Evolutionary conservation across 768 basidiomycete genomes (phyloP), one percentile per base, ranked within the genome.

Genomic region (Russula sp.): DNA sequence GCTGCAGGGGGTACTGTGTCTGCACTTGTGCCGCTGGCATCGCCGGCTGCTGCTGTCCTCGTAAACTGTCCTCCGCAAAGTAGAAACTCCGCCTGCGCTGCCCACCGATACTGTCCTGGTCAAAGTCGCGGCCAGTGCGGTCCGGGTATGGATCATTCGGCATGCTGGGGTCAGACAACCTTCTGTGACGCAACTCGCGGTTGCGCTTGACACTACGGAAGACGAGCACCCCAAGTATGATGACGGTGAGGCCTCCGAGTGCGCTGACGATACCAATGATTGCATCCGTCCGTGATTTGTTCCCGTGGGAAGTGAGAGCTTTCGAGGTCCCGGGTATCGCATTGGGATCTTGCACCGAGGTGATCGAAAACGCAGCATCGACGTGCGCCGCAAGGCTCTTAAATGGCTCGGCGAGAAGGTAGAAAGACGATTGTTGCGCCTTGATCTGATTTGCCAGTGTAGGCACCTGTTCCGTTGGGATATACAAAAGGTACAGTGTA

Each of bases 261-360:
- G 88, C 85, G 45, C 82, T 85, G 66, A 93, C 89, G 4, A 96
- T 92, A 22, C 94, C 94, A 65, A 97, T 94, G 71, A 96, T 94
- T 31, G 91, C 91, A 67, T 95, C 85, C 70, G 89, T 82, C 13
- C 91, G 80, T 16, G 79, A 77, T 68, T 81, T 83, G 59, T 76
- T 75, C 14, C 68, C 69, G 22, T 62, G 66, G 20, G 66, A 69
- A 10, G 68, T 66, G 18, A 73, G 56, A 22, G 20, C 27, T 3
- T 52, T 55, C 16, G 59, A 65, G 11, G 58, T 63, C n/a, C 66
- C 66, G 0, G 61, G 57, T 37, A 66, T 56, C 57, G 42, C 52
- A 60, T 75, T 68, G 9, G 82, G 77, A 51, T 77, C 76, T 0
- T 78, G 48, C 9, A 85, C 75, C 1, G 78, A 64, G 57, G 77